These are phyloP conservation scores for Aspergillus bridgeri DNA, from an alignment of 495 filamentous ascomycete species.

Conservation along the genomic window DNA sequence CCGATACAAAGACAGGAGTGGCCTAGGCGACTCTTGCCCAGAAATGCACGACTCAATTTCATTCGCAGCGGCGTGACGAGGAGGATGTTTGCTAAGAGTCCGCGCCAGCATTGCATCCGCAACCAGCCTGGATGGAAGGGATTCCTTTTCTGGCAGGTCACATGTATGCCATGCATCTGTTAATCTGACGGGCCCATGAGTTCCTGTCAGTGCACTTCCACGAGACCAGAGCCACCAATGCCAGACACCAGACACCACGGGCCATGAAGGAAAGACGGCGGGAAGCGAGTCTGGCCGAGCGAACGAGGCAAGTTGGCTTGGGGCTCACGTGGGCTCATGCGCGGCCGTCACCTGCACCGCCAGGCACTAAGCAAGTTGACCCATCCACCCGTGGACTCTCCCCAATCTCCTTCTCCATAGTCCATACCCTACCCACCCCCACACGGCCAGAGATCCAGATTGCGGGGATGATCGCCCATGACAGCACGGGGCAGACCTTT, in stretches of 20 bases:
- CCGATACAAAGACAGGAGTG: background rate
- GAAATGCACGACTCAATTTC: background rate
- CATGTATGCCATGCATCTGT: background rate
- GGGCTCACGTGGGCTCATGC: background rate
- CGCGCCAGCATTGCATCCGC: background rate
- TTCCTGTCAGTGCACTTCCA: too few species aligned
- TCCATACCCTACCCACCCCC: too few species aligned
- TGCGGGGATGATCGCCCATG: background rate
- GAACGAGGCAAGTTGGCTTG: too few species aligned
- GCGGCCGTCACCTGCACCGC: background rate
- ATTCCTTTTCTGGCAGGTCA: background rate
- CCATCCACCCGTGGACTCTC: background rate
- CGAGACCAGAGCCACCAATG: background rate
- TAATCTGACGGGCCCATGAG: background rate
- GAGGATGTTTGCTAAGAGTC: background rate
- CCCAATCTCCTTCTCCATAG: background rate
- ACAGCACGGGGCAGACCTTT: background rate
- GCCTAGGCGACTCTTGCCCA: background rate
- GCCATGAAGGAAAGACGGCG: background rate
- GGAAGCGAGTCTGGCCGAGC: background rate
- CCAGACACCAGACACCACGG: background rate
- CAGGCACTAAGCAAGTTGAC: background rate
- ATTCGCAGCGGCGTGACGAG: background rate
- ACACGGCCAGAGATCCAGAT: background rate
- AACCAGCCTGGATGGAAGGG: background rate